Conservation (phyloP, 2,329 filamentous ascomycete genomes). For the Aspergillus texensis region DNA sequence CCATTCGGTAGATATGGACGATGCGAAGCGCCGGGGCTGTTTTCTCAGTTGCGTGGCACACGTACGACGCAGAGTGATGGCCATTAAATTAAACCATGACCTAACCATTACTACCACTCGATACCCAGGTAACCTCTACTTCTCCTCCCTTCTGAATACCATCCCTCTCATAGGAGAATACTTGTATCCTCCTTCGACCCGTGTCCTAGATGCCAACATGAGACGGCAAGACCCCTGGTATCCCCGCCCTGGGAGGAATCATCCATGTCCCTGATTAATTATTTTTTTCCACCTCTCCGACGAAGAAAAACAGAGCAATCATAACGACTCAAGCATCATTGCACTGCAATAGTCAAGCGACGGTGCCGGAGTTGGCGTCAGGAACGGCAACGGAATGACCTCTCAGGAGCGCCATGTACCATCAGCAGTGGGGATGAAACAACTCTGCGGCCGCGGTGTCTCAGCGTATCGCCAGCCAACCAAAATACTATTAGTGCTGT, state of each 20-base stretch:
- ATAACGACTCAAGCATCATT: conserved; percentile 3
- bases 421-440: conserved; percentile 24
- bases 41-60: background rate
- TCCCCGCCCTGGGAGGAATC: background rate
- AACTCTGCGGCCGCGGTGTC: conserved; percentile 10
- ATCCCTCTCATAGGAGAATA: background rate
- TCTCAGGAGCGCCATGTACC: conserved; percentile 16
- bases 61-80: background rate
- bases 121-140: background rate
- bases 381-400: conserved; percentile 21
- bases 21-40: conserved; percentile 2
- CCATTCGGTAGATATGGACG: conserved; percentile 2
- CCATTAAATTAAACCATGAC: background rate
- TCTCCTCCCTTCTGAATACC: background rate
- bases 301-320: conserved; percentile 3
- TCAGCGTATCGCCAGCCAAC: conserved; percentile 4
- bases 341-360: conserved; percentile 9
- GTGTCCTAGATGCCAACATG: background rate
- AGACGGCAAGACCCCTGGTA: background rate
- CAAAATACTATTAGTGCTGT: background rate
- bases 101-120: background rate
- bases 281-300: background rate
- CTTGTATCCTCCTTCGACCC: background rate
- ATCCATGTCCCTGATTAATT: conserved; percentile 3
- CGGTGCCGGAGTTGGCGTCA: conserved; percentile 16